Conservation (phyloP, 305 asterid genomes). For the Solanum chacoense region DNA sequence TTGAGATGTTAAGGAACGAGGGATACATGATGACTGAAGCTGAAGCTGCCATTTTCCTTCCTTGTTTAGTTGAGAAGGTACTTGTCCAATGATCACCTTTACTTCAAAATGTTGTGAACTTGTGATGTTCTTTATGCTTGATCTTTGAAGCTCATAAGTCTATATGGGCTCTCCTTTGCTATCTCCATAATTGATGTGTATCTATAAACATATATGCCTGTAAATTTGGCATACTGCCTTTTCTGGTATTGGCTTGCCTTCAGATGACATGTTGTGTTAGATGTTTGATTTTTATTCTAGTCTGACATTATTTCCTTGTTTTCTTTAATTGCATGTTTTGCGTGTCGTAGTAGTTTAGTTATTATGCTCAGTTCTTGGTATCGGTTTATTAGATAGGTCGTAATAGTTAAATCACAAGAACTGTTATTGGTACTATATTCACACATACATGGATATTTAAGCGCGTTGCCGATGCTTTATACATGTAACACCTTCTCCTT, state of each 20-base stretch:
- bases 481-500: background rate
- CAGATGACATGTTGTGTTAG: background rate
- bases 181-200: background rate
- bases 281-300: background rate
- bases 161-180: background rate
- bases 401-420: background rate
- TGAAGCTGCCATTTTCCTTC: conserved; percentile 91
- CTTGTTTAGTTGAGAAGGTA: conserved; percentile 97
- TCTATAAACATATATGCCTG: background rate
- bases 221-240: background rate
- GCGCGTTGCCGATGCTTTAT: background rate
- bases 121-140: background rate
- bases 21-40: conserved; percentile 87
- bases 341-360: background rate
- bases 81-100: background rate
- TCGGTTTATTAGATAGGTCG: background rate
- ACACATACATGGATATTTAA: background rate
- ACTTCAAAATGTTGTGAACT: background rate
- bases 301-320: background rate
- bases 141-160: background rate
- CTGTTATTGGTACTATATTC: background rate
- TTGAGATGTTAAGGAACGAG: conserved; percentile 77
- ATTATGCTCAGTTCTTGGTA: background rate
- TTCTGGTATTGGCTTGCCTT: background rate
- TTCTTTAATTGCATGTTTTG: background rate